Evolutionary conservation across 139 green algal genomes (phyloP), one percentile per base, ranked within the genome.

Genomic region (Micractinium conductrix): DNA sequence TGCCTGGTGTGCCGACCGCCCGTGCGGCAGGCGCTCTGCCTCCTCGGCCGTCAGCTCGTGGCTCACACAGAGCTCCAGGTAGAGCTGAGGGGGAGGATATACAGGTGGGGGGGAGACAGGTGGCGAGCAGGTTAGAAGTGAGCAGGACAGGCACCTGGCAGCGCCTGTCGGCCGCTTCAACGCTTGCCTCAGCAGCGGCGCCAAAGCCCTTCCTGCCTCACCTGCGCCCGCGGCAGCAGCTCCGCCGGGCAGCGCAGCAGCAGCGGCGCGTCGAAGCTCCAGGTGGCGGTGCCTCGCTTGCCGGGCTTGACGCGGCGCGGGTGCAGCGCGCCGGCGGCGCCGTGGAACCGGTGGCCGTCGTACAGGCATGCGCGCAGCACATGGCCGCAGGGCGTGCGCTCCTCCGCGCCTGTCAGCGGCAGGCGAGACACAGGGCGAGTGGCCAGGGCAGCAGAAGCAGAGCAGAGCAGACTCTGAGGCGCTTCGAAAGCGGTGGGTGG

Each of bases 181-280:
- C n/a, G n/a, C n/a, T n/a, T n/a, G n/a, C n/a, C n/a, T n/a, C n/a
- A n/a, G n/a, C n/a, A n/a, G n/a, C 68, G 19, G 68, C 68, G 14
- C 21, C 33, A 35, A 9, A 12, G 17, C 6, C 21, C 68, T 28
- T 2, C 68, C 37, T 74, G 35, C 68, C 79, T 48, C 44, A 67
- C 79, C 79, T 55, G 68, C 44, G 45, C 75, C 6, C 37, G 63
- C 12, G 42, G 48, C 28, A 85, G 58, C 37, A 62, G 38, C 48
- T 79, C n/a, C 37, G 22, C 17, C 5, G 80, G 80, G 80, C 80
- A 85, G 33, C 80, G 80, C 26, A 85, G 50, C 16, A 85, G 44
- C 68, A 85, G 40, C 19, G 80, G 26, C 19, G 28, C 44, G 3
- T 72, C 80, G 60, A 79, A 85, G 21, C 22, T 24, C 80, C 80